Evolutionary conservation across 1,284 basidiomycete species (phyloP).

Genomic region (Trametes sp.): DNA sequence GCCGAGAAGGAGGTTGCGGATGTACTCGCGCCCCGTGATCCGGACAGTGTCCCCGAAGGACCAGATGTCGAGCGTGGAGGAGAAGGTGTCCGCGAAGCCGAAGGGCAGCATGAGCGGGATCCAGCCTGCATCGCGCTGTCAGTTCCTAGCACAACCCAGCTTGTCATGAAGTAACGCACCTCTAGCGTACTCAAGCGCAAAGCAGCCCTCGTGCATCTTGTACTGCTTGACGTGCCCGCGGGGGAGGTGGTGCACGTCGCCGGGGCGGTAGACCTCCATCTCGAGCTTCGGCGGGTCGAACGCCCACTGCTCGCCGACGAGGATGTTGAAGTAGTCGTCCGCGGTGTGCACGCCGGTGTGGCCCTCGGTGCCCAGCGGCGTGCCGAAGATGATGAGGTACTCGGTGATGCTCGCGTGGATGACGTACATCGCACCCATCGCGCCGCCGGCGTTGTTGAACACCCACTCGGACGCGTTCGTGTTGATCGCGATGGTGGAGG

Average conservation of each 20-base stretch:
- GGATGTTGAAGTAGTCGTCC: conserved; percentile 98
- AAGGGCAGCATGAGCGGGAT: conserved; percentile 94
- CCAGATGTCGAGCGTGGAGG: conserved; percentile 89
- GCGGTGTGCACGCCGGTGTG: conserved; percentile 95
- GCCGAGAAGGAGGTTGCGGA: conserved; percentile 82
- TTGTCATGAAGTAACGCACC: conserved; percentile 54
- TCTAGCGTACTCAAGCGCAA: conserved; percentile 93
- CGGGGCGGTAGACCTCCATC: conserved; percentile 86
- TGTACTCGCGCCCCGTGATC: conserved; percentile 86
- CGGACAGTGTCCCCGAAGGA: conserved; percentile 84
- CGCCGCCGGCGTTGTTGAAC: conserved; percentile 97
- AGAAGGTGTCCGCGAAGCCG: conserved; percentile 86
- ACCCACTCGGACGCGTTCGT: conserved; percentile 86
- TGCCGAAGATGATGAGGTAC: conserved; percentile 96
- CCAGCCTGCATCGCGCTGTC: conserved; percentile 65
- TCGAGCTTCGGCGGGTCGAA: conserved; percentile 83
- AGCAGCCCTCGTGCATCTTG: conserved; percentile 96
- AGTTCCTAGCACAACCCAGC: background rate
- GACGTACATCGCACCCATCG: conserved; percentile 98
- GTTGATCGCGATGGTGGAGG: conserved; percentile 65
- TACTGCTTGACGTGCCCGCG: conserved; percentile 94
- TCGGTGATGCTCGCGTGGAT: conserved; percentile 95
- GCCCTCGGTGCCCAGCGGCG: conserved; percentile 95
- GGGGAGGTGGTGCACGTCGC: conserved; percentile 84
- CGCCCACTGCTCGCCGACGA: conserved; percentile 93